Evolutionary conservation across 306 rosid genomes (phyloP).

Genomic region (Cyamopsis tetragonoloba): DNA sequence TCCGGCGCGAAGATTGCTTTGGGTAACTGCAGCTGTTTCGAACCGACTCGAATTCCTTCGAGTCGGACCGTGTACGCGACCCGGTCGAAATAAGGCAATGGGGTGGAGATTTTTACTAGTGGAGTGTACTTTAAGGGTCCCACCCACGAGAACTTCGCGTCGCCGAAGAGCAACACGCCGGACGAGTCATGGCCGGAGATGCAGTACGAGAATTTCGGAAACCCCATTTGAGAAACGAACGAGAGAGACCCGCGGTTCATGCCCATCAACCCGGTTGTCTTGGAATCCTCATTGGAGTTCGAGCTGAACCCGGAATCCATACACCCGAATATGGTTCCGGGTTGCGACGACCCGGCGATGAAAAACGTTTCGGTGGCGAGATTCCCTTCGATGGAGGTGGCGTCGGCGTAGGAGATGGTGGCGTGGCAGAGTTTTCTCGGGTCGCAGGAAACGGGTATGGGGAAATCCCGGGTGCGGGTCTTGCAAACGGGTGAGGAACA

Average conservation of each 20-base stretch:
- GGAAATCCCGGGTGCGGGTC: conserved; percentile 58
- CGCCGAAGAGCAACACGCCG: conserved; percentile 70
- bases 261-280: conserved; percentile 79
- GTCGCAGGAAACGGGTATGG: conserved; percentile 70
- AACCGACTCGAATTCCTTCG: conserved; percentile 55
- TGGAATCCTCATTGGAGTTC: conserved; percentile 65
- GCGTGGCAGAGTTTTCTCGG: conserved; percentile 64
- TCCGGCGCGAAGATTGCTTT: conserved; percentile 50
- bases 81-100: conserved; percentile 80
- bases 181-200: conserved; percentile 63
- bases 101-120: conserved; percentile 49
- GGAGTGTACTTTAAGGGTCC: conserved; percentile 71
- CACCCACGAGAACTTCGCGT: conserved; percentile 47
- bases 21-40: conserved; percentile 37
- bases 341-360: conserved; percentile 39
- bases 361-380: conserved; percentile 66
- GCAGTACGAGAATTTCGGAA: conserved; percentile 77
- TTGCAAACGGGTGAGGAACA: conserved; percentile 61
- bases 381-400: conserved; percentile 66
- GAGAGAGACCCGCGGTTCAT: conserved; percentile 84
- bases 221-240: conserved; percentile 55
- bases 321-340: conserved; percentile 66
- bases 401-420: conserved; percentile 67
- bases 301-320: conserved; percentile 79
- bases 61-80: conserved; percentile 75